Base-by-base conservation (phyloP, 1,284 basidiomycete species). In the Marasmius fiardii region DNA sequence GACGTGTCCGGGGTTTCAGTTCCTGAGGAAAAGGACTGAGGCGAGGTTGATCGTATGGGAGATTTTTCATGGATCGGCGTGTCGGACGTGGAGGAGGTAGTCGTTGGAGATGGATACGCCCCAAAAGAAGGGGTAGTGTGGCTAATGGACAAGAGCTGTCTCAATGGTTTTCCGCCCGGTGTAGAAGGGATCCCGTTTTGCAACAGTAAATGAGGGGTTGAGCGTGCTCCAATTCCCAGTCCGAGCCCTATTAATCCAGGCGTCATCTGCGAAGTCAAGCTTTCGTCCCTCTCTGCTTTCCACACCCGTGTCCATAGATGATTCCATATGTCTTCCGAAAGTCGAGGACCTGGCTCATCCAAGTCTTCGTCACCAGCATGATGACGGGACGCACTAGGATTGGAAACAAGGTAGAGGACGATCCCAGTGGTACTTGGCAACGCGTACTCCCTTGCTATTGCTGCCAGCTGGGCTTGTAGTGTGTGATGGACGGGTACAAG, bases 371-470 rank as follows among this genome's bases (percentile, higher is more conserved):
- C 65, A 18, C 56, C 61, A 34, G 47, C 47, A 23, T 57, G 53
- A 45, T 53, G 60, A 51, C 57, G 54, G 34, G 57, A 44, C 8
- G 59, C 58, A 35, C 56, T 28, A 14, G 56, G 49, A 41, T 55
- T 61, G 21, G 77, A 74, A 45, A 90, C 76, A 44, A 94, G 81
- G 67, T 92, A 94, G 3, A 94, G 74, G 43, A 92, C 74, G 53
- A 94, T 72, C 14, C 92, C 92, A 14, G 81, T 71, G 0, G 88
- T 88, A 62, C 88, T 92, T 1, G 92, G 92, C 12, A 94, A 75
- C 8, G 88, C 88, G 66, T 93, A 94, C 70, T 94, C 92, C 66
- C 85, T 85, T n/a, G 92, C 88, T 52, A 92, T 92, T n/a, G 88
- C 87, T 43, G 74, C 73, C 5, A 92, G 72, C 64, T 92, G 90